Evolutionary conservation across 2,329 filamentous ascomycete genomes (phyloP), one percentile per base, ranked within the genome.

Genomic region (Mollisia scopiformis): DNA sequence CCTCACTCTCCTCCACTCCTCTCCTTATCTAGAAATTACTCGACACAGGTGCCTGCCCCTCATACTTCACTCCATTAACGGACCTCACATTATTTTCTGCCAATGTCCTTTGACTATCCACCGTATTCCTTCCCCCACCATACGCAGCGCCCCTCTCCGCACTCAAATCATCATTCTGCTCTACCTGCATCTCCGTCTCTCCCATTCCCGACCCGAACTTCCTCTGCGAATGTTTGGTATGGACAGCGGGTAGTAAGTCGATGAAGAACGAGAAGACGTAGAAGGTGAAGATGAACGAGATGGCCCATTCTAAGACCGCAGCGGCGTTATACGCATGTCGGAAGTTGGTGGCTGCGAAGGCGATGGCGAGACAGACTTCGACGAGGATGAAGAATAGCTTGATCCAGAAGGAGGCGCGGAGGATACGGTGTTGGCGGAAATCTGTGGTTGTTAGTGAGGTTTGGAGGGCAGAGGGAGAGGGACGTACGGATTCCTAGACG

Each of bases 191-290:
- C 28, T 63, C 56, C 1, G 70, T 72, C 52, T 69, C 67, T 6
- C 50, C 46, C 1, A 13, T 19, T 1, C 65, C 59, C 6, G 16
- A 57, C 13, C 64, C 64, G 46, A 68, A 66, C 11, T 55, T 62
- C 23, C 25, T 52, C 2, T 47, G n/a, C 2, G 25, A 51, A 10
- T 66, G 50, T 49, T 67, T 69, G 1, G 63, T 69, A 16, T 62
- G 57, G 0, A 71, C 63, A 11, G 92, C 91, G 0, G 95, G 95
- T 65, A 91, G 82, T 53, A 99, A 86, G 77, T 99, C 94, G 73
- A 97, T 82, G 71, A 89, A 84, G 80, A 96, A 98, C 63, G 89
- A 92, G 64, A 94, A 84, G 63, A 96, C 82, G 78, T 97, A 98
- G 72, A 93, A 89, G 56, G 90, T 91, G 78, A 93, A 97, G 72